These are phyloP conservation scores for Melanogaster broomeanus DNA, from an alignment of 768 basidiomycete species.

Conservation along the genomic window DNA sequence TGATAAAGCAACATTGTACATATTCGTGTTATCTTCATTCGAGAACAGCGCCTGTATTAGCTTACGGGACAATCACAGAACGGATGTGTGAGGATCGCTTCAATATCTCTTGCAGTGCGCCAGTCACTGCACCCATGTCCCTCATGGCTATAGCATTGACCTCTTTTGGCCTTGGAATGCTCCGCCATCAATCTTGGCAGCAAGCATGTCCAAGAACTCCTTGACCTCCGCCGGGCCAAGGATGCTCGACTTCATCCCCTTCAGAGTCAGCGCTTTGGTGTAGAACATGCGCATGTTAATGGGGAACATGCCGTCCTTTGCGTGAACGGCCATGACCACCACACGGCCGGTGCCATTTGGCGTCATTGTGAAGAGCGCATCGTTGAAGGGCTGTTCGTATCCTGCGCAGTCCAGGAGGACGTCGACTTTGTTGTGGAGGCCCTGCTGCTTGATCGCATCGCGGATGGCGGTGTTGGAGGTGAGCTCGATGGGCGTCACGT, in stretches of 20 bases:
- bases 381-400: slow-evolving; percentile 34
- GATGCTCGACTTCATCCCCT: slow-evolving; percentile 32
- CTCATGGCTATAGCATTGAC: slow-evolving; percentile 23
- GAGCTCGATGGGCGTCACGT: slow-evolving; percentile 34
- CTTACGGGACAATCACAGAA: slow-evolving; percentile 28
- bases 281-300: slow-evolving; percentile 34
- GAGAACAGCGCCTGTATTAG: not conserved
- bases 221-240: slow-evolving; percentile 24
- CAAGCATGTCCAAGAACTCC: slow-evolving; percentile 27
- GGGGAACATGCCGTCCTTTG: slow-evolving; percentile 32
- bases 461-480: slow-evolving; percentile 32
- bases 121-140: slow-evolving; percentile 18
- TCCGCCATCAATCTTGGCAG: slow-evolving; percentile 32
- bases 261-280: slow-evolving; percentile 31
- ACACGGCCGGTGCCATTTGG: slow-evolving; percentile 33
- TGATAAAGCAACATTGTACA: not conserved
- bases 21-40: not conserved
- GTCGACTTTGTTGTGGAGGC: slow-evolving; percentile 32
- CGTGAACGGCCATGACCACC: slow-evolving; percentile 36
- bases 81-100: slow-evolving; percentile 30
- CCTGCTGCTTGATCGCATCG: slow-evolving; percentile 25
- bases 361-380: slow-evolving; percentile 35
- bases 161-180: slow-evolving; percentile 24
- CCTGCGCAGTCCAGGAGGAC: slow-evolving; percentile 37
- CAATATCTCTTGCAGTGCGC: slow-evolving; percentile 25